Conservation (phyloP, 2,329 filamentous ascomycete genomes). For the Beauveria scarabaeidicola region DNA sequence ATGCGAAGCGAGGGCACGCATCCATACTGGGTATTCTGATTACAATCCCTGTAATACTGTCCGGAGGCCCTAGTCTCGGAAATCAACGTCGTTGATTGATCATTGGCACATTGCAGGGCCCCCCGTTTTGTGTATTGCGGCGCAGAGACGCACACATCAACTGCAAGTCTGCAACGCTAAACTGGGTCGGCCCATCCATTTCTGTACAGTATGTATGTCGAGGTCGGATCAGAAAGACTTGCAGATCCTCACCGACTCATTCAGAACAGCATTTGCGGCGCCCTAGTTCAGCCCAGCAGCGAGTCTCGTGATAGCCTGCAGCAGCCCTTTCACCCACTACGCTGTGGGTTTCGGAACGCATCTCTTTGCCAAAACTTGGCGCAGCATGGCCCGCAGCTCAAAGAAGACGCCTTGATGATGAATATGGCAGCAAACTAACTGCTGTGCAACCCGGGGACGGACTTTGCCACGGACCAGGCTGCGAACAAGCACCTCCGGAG, state of each 20-base stretch:
- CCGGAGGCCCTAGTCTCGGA: neutral
- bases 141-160: neutral
- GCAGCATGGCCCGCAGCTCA: neutral
- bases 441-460: neutral
- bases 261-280: neutral
- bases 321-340: neutral
- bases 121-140: neutral
- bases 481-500: neutral
- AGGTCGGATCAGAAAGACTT: neutral
- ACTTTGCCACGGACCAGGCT: neutral
- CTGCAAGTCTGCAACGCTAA: neutral
- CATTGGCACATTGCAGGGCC: no score
- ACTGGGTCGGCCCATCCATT: neutral
- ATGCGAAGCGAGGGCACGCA: neutral
- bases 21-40: neutral
- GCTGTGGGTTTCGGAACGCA: neutral
- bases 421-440: neutral
- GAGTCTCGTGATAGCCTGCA: constrained; percentile 9
- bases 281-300: constrained; percentile 1
- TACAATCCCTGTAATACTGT: neutral
- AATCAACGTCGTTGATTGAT: neutral
- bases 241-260: constrained; percentile 11
- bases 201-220: neutral
- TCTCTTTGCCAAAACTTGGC: constrained; percentile 1
- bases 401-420: neutral